Evolutionary conservation across 441 rosid genomes (phyloP).

Genomic region (Jatropha podagrica): DNA sequence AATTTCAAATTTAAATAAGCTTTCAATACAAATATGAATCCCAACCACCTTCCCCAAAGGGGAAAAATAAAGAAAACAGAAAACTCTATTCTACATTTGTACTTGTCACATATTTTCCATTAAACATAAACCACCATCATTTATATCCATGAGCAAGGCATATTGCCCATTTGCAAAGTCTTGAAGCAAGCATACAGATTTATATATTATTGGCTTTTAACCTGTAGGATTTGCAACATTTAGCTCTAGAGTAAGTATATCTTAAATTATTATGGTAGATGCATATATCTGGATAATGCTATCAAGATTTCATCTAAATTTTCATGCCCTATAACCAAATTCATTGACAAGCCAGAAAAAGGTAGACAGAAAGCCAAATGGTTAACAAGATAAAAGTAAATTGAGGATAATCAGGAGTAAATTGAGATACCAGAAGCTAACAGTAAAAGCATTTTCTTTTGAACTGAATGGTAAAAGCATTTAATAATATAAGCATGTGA

Average conservation of each 20-base stretch:
- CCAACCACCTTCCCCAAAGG: not conserved
- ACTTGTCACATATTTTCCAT: not conserved
- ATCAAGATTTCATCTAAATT: not conserved
- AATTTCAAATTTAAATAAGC: not conserved
- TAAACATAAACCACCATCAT: not conserved
- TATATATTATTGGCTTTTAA: not conserved
- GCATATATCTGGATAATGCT: not conserved
- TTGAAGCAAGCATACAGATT: not conserved
- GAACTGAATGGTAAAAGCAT: not conserved
- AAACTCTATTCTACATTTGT: not conserved
- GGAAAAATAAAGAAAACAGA: not conserved
- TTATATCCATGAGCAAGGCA: not conserved
- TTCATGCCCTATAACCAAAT: not conserved
- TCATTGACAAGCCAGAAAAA: not conserved
- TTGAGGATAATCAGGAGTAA: slow-evolving; percentile 5
- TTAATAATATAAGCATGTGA: slow-evolving; percentile 17
- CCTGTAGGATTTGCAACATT: no score
- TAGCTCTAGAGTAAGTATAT: not conserved
- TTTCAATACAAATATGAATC: not conserved
- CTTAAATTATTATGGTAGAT: not conserved
- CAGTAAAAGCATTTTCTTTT: no score
- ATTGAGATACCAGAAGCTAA: slow-evolving; percentile 11
- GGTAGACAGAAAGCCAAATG: not conserved
- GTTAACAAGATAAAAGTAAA: slow-evolving; percentile 2
- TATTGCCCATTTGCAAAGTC: not conserved